Evolutionary conservation across 352 stramenopile genomes (phyloP), one percentile per base, ranked within the genome.

Genomic region (Phytopythium aichiense): DNA sequence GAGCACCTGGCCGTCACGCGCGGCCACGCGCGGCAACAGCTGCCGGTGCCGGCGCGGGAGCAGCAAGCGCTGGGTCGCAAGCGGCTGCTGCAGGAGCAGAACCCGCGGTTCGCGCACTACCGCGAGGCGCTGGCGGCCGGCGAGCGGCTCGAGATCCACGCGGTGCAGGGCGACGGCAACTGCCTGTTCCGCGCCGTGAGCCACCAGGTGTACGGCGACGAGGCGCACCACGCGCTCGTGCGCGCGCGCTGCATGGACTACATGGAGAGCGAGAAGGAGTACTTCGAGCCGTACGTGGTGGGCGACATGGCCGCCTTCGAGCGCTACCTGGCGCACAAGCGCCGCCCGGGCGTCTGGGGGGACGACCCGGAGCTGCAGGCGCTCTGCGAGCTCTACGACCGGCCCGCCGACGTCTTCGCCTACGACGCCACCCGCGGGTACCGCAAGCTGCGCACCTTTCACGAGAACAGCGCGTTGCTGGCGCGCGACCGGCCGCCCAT

Each of bases 341-440:
- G 94, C 7, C 76, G 84, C 28, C 69, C 90, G 53, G 94, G 92
- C 40, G 92, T 98, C 8, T 98, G 97, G 82, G 96, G 95, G 16
- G 97, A 98, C 64, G 96, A 98, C 66, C 89, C 93, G 3, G 96
- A 99, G 81, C 92, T 99, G 43, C 96, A 98, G 43, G 87, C 96
- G 31, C 92, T 98, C 59, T 96, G 84, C 49, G 96, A 99, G 73
- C 70, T 99, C 5, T 98, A 98, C 66, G 84, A 97, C 56, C 87
- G 92, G 30, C 77, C 88, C 3, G 89, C 89, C 0, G 80, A 98
- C 70, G 89, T 98, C 40, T 98, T 92, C 69, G 84, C 87, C 15
- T 97, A 96, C 64, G 88, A 97, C 58, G 59, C 69, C 0, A 45
- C 64, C 9, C 51, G 69, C 25, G 91, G 91, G 4, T 94, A 89